These are phyloP conservation scores for Capsicum chinense DNA, from an alignment of 257 asterid genomes.

Conservation along the genomic window DNA sequence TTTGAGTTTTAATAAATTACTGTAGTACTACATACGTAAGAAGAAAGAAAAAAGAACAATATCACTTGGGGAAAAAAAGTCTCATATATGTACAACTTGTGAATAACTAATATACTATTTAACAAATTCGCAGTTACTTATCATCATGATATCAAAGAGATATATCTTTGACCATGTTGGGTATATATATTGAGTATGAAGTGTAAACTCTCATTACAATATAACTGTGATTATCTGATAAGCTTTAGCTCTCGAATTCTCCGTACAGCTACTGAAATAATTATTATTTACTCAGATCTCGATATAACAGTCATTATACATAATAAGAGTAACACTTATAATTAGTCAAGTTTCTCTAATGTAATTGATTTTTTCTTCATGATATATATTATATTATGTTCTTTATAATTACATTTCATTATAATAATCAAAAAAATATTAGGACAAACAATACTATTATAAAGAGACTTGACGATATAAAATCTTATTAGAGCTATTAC, in stretches of 20 bases:
- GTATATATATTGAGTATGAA: neutral
- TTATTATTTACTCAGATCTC: neutral
- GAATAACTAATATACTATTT: neutral
- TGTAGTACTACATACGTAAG: neutral
- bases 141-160: neutral
- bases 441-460: neutral
- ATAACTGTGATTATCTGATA: conserved; percentile 4
- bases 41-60: neutral
- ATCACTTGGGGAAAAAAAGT: neutral
- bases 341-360: too few relatives aligned
- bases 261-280: neutral
- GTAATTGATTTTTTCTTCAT: too few relatives aligned
- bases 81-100: neutral
- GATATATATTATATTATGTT: too few relatives aligned
- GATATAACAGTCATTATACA: neutral
- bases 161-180: conserved; percentile 2
- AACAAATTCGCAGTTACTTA: neutral
- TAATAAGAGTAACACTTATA: too few relatives aligned
- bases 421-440: neutral
- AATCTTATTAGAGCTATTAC: neutral
- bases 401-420: too few relatives aligned
- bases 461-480: neutral
- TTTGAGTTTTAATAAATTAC: neutral
- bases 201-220: neutral
- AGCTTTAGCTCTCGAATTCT: neutral